Base-by-base conservation (phyloP, 2,329 filamentous ascomycete species). In the Talaromyces sp. region DNA sequence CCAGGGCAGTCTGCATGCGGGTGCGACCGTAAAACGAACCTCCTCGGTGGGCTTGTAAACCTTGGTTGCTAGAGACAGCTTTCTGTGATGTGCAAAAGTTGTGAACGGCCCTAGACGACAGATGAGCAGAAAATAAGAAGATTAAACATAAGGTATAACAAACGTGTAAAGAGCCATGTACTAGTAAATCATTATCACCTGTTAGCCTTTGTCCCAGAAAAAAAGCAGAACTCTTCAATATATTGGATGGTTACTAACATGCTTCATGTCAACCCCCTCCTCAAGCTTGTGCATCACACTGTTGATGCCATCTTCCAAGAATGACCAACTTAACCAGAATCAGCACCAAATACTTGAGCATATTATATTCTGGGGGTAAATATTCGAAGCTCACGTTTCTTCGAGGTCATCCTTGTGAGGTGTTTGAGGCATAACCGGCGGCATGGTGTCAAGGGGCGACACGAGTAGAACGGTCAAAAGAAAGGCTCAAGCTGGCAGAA, bases 81-180 rank as follows among this genome's bases (percentile, higher is more conserved):
- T 97, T 97, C 74, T 97, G 94, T 20, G 94, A 96, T 51, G 94
- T 99, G 74, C 94, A 99, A 75, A 99, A 99, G 78, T 99, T 97
- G 78, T 99, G 94, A 45, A 99, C 94, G 56, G 92, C 91, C 48
- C 82, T 92, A 19, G 48, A 59, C 33, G 51, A 16, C 10, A 22
- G 49, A 57, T 64, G 17, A 50, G 49, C 32, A 64, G 16, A 7
- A 27, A 20, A 37, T 37, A 43, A 30, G 47, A 13, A 76, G 62
- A 32, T 5, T 32, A 52, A 19, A 32, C 43, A 13, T 14, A 46
- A 39, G 24, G 16, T 16, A 14, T 24, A 32, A 61, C 68, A 50
- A 56, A 91, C 88, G 93, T 97, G 77, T 97, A 97, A 55, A 97
- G 86, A 51, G 90, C 91, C 93, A 97, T 97, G 76, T 97, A 97